These are phyloP conservation scores for Nitzschia sp. DNA, from an alignment of 108 stramenopile species.

Conservation along the genomic window DNA sequence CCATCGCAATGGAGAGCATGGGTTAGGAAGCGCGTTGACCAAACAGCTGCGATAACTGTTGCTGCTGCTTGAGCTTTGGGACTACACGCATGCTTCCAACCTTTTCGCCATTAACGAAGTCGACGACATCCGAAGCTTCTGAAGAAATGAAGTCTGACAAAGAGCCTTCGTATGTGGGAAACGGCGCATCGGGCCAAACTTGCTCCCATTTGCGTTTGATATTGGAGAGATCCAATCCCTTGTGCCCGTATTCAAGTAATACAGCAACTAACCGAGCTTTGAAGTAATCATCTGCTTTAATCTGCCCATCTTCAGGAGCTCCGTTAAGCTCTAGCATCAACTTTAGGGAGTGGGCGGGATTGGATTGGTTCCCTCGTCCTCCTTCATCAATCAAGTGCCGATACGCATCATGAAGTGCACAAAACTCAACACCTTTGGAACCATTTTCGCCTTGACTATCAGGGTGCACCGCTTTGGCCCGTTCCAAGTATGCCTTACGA, in stretches of 20 bases:
- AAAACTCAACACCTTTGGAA: constrained; percentile 22
- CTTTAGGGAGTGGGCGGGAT: constrained; percentile 48
- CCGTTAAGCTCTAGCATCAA: constrained; percentile 38
- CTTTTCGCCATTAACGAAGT: constrained; percentile 20
- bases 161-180: constrained; percentile 40
- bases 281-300: constrained; percentile 34
- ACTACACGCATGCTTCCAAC: constrained; percentile 18
- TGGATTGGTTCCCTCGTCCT: constrained; percentile 48
- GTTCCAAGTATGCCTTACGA: constrained; percentile 50
- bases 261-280: constrained; percentile 72
- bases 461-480: constrained; percentile 64
- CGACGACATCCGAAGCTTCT: constrained; percentile 35
- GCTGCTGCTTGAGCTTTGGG: constrained; percentile 31
- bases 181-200: constrained; percentile 82
- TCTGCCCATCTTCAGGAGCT: background rate
- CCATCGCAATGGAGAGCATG: constrained; percentile 19
- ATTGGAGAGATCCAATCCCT: constrained; percentile 65
- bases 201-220: constrained; percentile 77
- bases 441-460: constrained; percentile 32
- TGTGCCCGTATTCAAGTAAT: constrained; percentile 73
- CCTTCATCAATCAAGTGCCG: constrained; percentile 42
- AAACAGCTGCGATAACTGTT: too few relatives aligned
- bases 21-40: too few relatives aligned
- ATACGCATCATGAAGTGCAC: constrained; percentile 40
- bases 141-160: constrained; percentile 12